Evolutionary conservation across 495 filamentous ascomycete species (phyloP), one percentile per base, ranked within the genome.

Genomic region (Podospora comata): DNA sequence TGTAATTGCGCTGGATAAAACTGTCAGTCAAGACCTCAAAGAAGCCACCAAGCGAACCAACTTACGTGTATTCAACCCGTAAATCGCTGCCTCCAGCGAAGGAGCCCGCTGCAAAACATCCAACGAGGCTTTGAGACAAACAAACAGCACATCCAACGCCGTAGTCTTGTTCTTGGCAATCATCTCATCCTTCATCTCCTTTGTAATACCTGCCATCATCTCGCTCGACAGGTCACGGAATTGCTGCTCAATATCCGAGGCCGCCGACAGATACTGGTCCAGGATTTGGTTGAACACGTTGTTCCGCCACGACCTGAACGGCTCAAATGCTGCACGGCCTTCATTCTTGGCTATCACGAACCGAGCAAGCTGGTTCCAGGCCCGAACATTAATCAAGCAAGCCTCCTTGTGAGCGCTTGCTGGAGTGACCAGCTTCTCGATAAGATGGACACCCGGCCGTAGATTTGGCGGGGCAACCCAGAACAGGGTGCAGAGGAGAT

Each of bases 401-500:
- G 91, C 93, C 80, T 94, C 91, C 67, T 86, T 87, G 76, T 99
- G 95, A 3, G 94, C 96, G 39, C 72, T 88, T 20, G 86, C 85
- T 23, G 94, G 88, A 65, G 90, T 79, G n/a, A 98, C 90, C 0
- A 98, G 85, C 68, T 90, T 85, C 63, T 88, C 88, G 18, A 99
- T 88, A 16, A 89, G 82, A 65, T 89, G 84, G 5, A 93, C 70
- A 32, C 87, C 85, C 28, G 92, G 93, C 28, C 94, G 84, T 62
- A 86, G 85, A 20, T 84, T 82, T 20, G 88, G 79, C 34, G 94
- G 93, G 19, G 93, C 90, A 13, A 86, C 90, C 88, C 89, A 97
- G 78, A 92, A 97, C 39, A 99, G 83, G 2, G 91, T 94, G 70
- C 90, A 92, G 2, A 99, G 86, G 59, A 99, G 85, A 75, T 98